Evolutionary conservation across 768 basidiomycete genomes (phyloP).

Genomic region (Russula brevipes): DNA sequence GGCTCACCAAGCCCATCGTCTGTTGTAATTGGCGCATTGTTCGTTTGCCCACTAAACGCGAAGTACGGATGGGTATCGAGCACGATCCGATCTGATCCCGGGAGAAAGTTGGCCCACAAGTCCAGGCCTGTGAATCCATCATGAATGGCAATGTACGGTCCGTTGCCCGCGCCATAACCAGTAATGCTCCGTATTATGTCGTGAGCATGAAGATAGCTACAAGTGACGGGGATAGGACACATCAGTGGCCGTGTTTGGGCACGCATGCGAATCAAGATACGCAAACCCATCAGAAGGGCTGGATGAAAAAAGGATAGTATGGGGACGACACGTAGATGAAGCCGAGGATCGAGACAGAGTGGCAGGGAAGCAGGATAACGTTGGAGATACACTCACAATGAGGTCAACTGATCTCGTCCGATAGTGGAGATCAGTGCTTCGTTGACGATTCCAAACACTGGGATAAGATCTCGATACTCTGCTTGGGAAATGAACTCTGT

Average conservation of each 20-base stretch:
- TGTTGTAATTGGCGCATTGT: conserved; percentile 24
- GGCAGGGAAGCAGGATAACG: conserved; percentile 13
- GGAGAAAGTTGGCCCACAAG: conserved; percentile 40
- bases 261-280: background rate
- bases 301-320: background rate
- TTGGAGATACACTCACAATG: conserved; percentile 47
- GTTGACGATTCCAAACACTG: conserved; percentile 61
- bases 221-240: conserved; percentile 35
- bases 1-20: conserved; percentile 34
- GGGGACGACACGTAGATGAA: background rate
- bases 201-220: conserved; percentile 54
- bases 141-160: conserved; percentile 54
- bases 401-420: conserved; percentile 49
- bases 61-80: conserved; percentile 52
- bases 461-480: conserved; percentile 59
- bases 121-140: conserved; percentile 52
- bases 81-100: conserved; percentile 40
- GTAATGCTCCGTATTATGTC: conserved; percentile 71
- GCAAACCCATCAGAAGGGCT: background rate
- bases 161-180: conserved; percentile 61
- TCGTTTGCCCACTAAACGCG: conserved; percentile 25
- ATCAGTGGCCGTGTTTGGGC: conserved; percentile 4
- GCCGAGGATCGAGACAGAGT: background rate
- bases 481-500: conserved; percentile 82
- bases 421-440: conserved; percentile 54